phyloP scores from a whole-genome alignment of 805 yeast genomes.

The Candida succiphila region DNA sequence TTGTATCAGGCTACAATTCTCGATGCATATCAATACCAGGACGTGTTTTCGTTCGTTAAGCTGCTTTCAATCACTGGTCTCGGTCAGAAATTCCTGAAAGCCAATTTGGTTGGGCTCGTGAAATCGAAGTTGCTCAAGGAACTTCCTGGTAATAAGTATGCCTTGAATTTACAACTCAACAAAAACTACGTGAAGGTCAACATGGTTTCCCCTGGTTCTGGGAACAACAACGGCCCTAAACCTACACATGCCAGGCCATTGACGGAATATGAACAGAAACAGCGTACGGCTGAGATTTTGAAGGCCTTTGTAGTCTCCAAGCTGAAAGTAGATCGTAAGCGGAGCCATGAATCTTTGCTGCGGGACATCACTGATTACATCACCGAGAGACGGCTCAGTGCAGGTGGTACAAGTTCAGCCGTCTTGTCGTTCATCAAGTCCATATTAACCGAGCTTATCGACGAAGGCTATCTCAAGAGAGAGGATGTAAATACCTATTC shows the following conservation, averaged over 20 bases:
- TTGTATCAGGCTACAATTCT: slow-evolving; percentile 34
- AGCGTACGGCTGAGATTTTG: too few relatives aligned
- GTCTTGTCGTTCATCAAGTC: slow-evolving; percentile 13
- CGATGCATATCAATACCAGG: slow-evolving; percentile 18
- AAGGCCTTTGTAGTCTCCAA: too few relatives aligned
- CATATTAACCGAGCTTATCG: slow-evolving; percentile 25
- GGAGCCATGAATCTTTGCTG: slow-evolving; percentile 21
- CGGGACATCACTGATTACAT: slow-evolving; percentile 16
- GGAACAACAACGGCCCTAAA: too few relatives aligned
- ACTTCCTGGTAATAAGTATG: background rate
- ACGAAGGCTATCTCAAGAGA: slow-evolving; percentile 24
- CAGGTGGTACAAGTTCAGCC: slow-evolving; percentile 1
- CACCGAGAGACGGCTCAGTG: background rate
- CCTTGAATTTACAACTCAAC: background rate
- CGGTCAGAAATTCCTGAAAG: slow-evolving; percentile 19
- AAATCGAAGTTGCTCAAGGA: slow-evolving; percentile 20
- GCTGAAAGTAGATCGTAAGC: slow-evolving; percentile 21
- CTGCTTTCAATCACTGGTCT: slow-evolving; percentile 22
- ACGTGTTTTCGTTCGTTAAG: slow-evolving; percentile 12
- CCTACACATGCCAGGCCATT: too few relatives aligned
- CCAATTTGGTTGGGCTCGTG: slow-evolving; percentile 24
- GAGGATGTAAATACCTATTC: slow-evolving; percentile 3
- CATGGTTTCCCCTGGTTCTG: too few relatives aligned
- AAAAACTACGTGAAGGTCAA: too few relatives aligned
- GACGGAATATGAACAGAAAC: too few relatives aligned